Base-by-base conservation (phyloP, 306 rosid species). In the Hippophae rhamnoides region DNA sequence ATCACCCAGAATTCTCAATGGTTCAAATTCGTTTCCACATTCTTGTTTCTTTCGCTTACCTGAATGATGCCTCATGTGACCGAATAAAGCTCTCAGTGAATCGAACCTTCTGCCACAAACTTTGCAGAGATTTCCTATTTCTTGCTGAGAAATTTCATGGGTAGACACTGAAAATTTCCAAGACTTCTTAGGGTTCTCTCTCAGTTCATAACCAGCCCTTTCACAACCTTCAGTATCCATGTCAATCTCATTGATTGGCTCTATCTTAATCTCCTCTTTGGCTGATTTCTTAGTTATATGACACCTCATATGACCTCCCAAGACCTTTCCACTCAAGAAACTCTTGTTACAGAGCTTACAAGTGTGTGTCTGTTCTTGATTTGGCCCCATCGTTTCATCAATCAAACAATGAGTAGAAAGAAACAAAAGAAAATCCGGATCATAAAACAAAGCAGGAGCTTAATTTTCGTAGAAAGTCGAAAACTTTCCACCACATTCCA, bases 61-160 rank as follows among this genome's bases (percentile, higher is more conserved):
- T 1, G 81, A 69, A 61, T 78, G 87, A 58, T 72, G 74, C 59
- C 81, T 72, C 87, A 78, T 75, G 40, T 81, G 87, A 23, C 87
- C 87, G 43, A 74, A 77, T 45, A 81, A 41, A 10, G 81, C 81
- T 47, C 59, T 72, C 57, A 60, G 14, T 3, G 79, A 58, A 4
- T 66, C 72, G 56, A 81, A 81, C 43, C 43, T 56, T 54, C 69
- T 78, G 14, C 73, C 79, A 47, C 84, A 81, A 9, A 74, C 54
- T 25, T 58, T 63, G 76, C 87, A 78, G 43, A 46, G 38, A 14
- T 23, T 31, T 31, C 38, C 38, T 31, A 4, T 31, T 52, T 75
- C 76, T 66, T 69, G 63, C 44, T 8, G 68, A 1, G 61, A 41
- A 69, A 18, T 18, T 41, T 43, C 50, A 8, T 18, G 40, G 46